These are phyloP conservation scores for Candida germanica DNA, from an alignment of 805 yeast genomes.

Conservation along the genomic window DNA sequence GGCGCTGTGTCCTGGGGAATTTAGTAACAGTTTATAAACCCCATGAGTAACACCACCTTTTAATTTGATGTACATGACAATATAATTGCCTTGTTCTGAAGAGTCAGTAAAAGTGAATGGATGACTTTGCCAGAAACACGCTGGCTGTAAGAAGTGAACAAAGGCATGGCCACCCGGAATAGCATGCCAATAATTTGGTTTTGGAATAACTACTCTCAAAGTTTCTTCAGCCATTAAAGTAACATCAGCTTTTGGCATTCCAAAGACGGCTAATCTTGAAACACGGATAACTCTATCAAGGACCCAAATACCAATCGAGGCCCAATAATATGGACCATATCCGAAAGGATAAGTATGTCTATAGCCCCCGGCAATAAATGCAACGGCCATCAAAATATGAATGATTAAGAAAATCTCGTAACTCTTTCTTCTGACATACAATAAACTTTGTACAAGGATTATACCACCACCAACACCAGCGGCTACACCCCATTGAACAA, in stretches of 20 bases:
- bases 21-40: constrained; percentile 22
- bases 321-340: constrained; percentile 24
- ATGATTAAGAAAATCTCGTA: constrained; percentile 50
- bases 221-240: constrained; percentile 38
- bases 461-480: constrained; percentile 34
- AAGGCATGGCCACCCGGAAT: constrained; percentile 43
- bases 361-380: constrained; percentile 55
- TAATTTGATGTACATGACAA: constrained; percentile 37
- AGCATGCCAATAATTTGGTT: constrained; percentile 35
- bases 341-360: constrained; percentile 43
- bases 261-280: constrained; percentile 30
- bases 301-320: constrained; percentile 37
- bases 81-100: constrained; percentile 18
- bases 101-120: constrained; percentile 39
- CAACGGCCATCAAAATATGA: constrained; percentile 32
- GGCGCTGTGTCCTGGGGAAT: constrained; percentile 22
- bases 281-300: constrained; percentile 34
- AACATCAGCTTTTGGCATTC: constrained; percentile 30
- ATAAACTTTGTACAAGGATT: constrained; percentile 48
- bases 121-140: constrained; percentile 43
- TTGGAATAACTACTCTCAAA: constrained; percentile 34
- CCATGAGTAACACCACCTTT: constrained; percentile 52
- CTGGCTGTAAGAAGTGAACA: constrained; percentile 31
- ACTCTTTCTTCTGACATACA: constrained; percentile 45
- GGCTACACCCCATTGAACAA: constrained; percentile 27